Percentiles rank a stretch among this genome's conserved stretches.
Conservation (phyloP, 2,329 filamentous ascomycete species). For the Verticillium nonalfalfae region DNA sequence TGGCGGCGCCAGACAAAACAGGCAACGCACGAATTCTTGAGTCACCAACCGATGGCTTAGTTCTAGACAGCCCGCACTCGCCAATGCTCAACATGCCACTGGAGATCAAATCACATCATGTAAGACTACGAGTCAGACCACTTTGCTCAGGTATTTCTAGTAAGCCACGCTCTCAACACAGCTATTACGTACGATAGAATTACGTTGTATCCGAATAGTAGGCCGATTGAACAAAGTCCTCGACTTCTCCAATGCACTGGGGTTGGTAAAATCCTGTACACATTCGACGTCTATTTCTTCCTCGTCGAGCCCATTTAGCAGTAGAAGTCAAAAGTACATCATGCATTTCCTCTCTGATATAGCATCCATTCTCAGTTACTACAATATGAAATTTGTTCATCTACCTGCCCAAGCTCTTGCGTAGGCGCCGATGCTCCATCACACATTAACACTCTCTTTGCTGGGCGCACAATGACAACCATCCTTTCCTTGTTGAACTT, state of each 20-base stretch:
- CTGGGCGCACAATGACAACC: too few relatives aligned
- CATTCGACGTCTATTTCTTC: too few relatives aligned
- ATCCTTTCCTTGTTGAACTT: too few relatives aligned
- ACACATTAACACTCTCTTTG: too few relatives aligned
- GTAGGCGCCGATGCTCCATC: too few relatives aligned
- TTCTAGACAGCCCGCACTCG: background rate
- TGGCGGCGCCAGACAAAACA: background rate
- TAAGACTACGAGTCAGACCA: background rate
- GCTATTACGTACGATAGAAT: background rate
- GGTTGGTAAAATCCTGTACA: too few relatives aligned
- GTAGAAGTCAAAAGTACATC: too few relatives aligned
- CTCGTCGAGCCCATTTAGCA: too few relatives aligned
- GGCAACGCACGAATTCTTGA: background rate
- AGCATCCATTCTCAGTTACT: too few relatives aligned
- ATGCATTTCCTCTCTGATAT: too few relatives aligned
- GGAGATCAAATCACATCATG: background rate
- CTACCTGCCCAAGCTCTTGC: too few relatives aligned
- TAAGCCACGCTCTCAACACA: background rate
- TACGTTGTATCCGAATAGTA: slow-evolving; percentile 17
- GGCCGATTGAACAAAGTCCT: slow-evolving; percentile 14
- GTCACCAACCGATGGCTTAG: background rate
- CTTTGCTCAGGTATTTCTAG: background rate
- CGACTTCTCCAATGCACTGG: background rate
- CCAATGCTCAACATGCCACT: background rate
- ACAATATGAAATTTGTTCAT: too few relatives aligned